Evolutionary conservation across 176 grass and related monocot genomes (phyloP).

Genomic region (Triticum dicoccoides): DNA sequence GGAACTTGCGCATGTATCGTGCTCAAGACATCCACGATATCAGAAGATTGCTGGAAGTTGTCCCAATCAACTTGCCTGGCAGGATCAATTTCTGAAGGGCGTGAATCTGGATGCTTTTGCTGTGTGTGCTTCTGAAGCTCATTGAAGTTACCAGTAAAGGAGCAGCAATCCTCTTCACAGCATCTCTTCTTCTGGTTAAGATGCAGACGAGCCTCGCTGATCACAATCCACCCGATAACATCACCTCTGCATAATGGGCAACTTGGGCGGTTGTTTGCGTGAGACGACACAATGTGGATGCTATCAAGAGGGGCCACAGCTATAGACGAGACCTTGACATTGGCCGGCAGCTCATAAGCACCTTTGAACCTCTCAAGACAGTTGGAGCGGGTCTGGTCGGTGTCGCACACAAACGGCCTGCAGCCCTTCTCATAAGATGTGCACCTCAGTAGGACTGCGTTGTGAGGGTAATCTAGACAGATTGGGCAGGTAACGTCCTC

Average conservation of each 20-base stretch:
- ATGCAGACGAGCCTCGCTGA: conserved; percentile 68
- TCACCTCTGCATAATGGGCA: conserved; percentile 89
- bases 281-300: conserved; percentile 68
- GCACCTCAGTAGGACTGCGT: conserved; percentile 75
- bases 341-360: conserved; percentile 65
- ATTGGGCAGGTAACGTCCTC: conserved; percentile 91
- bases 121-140: conserved; percentile 92
- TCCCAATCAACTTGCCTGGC: conserved; percentile 86
- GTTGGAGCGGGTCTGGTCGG: conserved; percentile 86
- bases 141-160: conserved; percentile 74
- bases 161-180: conserved; percentile 76
- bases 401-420: conserved; percentile 89
- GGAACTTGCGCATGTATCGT: conserved; percentile 92
- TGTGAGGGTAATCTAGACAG: conserved; percentile 90
- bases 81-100: conserved; percentile 90
- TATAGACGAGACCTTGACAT: conserved; percentile 52
- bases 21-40: conserved; percentile 96
- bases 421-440: conserved; percentile 86
- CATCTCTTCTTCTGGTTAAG: conserved; percentile 88
- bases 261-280: conserved; percentile 52
- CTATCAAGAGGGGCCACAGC: conserved; percentile 52
- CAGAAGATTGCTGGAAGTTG: conserved; percentile 96
- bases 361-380: conserved; percentile 87
- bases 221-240: conserved; percentile 89
- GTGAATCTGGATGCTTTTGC: conserved; percentile 83